These are phyloP conservation scores for Incumbomyces lentus DNA, from an alignment of 2,329 filamentous ascomycete species.

Conservation along the genomic window DNA sequence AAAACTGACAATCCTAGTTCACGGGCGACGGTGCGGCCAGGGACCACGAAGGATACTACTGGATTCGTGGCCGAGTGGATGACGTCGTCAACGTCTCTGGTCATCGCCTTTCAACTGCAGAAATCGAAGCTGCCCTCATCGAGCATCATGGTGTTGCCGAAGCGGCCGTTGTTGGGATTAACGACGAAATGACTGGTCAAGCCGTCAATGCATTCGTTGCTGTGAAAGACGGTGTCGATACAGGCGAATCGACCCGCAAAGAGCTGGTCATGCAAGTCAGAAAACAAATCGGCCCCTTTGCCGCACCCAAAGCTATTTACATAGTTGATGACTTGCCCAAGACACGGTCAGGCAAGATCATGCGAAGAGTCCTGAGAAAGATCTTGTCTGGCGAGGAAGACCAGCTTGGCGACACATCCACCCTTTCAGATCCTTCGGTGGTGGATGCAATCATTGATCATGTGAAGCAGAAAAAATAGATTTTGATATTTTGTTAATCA, in stretches of 20 bases:
- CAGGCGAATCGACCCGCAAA: constrained; percentile 73
- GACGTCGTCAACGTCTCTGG: constrained; percentile 98
- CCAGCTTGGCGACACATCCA: constrained; percentile 84
- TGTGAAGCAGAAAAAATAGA: constrained; percentile 47
- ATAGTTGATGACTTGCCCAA: constrained; percentile 91
- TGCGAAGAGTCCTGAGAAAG: constrained; percentile 94
- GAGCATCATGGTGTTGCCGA: constrained; percentile 86
- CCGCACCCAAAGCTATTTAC: constrained; percentile 86
- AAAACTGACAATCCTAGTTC: constrained; percentile 28
- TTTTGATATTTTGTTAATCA: constrained; percentile 15
- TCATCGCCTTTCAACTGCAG: constrained; percentile 89
- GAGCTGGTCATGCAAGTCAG: constrained; percentile 90
- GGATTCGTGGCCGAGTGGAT: constrained; percentile 96
- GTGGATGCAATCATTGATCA: constrained; percentile 80
- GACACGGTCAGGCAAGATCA: constrained; percentile 97
- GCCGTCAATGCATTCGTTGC: constrained; percentile 94
- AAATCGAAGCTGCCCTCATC: constrained; percentile 93
- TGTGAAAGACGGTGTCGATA: constrained; percentile 73
- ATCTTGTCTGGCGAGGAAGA: constrained; percentile 95
- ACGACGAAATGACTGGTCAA: constrained; percentile 90
- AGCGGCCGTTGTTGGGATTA: constrained; percentile 85
- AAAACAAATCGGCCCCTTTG: constrained; percentile 95
- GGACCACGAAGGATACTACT: constrained; percentile 98
- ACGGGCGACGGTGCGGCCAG: constrained; percentile 76
- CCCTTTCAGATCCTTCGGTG: constrained; percentile 77